phyloP scores from a whole-genome alignment of 2,329 filamentous ascomycete genomes.

The Aspergillus calidoustus region DNA sequence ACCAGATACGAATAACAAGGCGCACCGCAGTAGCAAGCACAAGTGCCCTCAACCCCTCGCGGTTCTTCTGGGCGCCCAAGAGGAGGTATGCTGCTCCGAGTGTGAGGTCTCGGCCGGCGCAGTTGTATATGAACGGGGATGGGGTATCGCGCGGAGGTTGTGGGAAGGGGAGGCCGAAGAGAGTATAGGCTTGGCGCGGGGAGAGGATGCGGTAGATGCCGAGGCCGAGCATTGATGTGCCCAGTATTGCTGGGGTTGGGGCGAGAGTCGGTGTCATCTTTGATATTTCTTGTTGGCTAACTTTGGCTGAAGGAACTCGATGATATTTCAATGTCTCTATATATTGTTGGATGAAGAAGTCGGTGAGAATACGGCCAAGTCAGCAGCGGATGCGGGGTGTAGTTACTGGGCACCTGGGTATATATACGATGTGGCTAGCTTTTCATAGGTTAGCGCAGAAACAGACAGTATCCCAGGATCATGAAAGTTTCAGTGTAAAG shows the following conservation, averaged over 20 bases:
- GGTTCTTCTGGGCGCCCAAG: not conserved
- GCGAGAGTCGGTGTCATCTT: not conserved
- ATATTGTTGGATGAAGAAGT: no score
- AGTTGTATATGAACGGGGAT: not conserved
- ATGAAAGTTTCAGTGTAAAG: no score
- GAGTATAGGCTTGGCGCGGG: not conserved
- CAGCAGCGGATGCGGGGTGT: no score
- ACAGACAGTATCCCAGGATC: no score
- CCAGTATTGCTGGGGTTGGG: not conserved
- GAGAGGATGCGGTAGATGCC: not conserved
- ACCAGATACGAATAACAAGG: not conserved
- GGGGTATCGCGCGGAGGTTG: not conserved
- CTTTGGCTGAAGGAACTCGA: no score
- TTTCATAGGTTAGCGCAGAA: no score
- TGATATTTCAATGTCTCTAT: no score
- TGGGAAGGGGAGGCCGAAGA: not conserved
- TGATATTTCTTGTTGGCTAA: no score
- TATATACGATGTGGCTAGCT: no score
- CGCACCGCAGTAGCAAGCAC: not conserved
- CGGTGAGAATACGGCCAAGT: no score
- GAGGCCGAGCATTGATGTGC: not conserved
- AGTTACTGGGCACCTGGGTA: no score
- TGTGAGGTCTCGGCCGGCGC: not conserved
- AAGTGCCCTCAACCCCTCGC: not conserved
- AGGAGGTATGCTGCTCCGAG: not conserved